These are phyloP conservation scores for Sporisorium exsertum DNA, from an alignment of 1,284 basidiomycete genomes.

Conservation along the genomic window DNA sequence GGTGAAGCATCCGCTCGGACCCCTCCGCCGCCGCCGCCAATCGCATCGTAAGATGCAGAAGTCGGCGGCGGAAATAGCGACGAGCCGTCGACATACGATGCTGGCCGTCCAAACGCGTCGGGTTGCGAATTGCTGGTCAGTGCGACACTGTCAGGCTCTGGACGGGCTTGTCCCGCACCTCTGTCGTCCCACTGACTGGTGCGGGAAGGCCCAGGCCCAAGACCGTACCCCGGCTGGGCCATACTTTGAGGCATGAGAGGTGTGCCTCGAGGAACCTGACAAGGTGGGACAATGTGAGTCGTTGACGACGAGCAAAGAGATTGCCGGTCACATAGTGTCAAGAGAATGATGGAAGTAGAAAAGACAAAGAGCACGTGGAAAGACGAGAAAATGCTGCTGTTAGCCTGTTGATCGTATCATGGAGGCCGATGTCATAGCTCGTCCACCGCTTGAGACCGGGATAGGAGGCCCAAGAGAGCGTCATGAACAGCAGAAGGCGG, in stretches of 20 bases:
- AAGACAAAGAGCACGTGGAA: background rate
- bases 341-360: background rate
- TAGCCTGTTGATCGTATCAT: background rate
- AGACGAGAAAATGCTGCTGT: background rate
- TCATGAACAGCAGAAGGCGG: too few relatives aligned
- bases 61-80: constrained; percentile 15
- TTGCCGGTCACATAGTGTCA: background rate
- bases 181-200: constrained; percentile 23
- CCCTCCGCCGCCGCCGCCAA: background rate
- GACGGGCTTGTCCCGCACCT: constrained; percentile 10
- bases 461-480: background rate
- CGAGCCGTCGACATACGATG: constrained; percentile 18
- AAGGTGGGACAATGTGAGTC: background rate
- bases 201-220: constrained; percentile 24
- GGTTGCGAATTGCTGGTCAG: constrained; percentile 3
- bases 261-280: constrained; percentile 6
- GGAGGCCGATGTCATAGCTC: background rate
- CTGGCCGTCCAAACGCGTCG: constrained; percentile 10
- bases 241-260: constrained; percentile 10
- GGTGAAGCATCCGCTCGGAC: constrained; percentile 7
- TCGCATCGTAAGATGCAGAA: constrained; percentile 27
- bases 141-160: constrained; percentile 9
- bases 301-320: background rate
- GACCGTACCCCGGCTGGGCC: constrained; percentile 24
- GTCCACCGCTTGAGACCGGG: background rate